Percentiles rank a stretch among this genome's conserved stretches.
phyloP scores from a whole-genome alignment of 2,329 filamentous ascomycete genomes.

The Colletotrichum salicis region DNA sequence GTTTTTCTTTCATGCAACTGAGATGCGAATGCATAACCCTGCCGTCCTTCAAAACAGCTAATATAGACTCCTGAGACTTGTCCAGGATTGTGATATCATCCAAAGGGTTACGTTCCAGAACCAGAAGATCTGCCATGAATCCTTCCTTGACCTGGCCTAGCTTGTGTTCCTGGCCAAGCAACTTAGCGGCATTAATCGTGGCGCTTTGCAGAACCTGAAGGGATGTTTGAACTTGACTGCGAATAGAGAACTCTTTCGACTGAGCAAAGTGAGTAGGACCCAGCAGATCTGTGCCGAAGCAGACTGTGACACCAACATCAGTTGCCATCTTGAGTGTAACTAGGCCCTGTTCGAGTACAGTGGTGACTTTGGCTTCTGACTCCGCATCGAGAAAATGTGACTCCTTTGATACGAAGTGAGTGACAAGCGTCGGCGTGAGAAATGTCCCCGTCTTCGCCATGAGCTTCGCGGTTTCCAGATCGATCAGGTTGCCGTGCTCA shows the following conservation, averaged over 20 bases:
- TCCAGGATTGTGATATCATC: constrained; percentile 63
- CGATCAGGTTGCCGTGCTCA: constrained; percentile 56
- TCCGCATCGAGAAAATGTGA: constrained; percentile 54
- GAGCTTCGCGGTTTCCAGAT: constrained; percentile 54
- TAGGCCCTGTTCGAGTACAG: constrained; percentile 59
- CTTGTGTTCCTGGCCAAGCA: constrained; percentile 55
- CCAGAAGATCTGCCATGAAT: constrained; percentile 62
- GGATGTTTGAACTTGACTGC: not conserved
- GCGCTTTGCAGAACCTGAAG: constrained; percentile 43
- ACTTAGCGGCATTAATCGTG: constrained; percentile 59
- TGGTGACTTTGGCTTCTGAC: constrained; percentile 58
- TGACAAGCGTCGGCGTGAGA: constrained; percentile 64
- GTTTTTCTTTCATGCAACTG: not conserved
- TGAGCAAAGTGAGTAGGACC: constrained; percentile 36
- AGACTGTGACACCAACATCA: constrained; percentile 65
- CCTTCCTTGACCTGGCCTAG: constrained; percentile 62
- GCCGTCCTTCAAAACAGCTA: constrained; percentile 66
- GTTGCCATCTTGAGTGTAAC: constrained; percentile 57
- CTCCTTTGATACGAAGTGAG: constrained; percentile 59
- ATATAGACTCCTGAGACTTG: constrained; percentile 54
- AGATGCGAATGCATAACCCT: constrained; percentile 45
- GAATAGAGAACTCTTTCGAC: constrained; percentile 6
- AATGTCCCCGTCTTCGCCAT: constrained; percentile 61
- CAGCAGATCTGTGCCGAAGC: constrained; percentile 58
- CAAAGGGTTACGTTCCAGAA: constrained; percentile 63